Percentiles rank a stretch among this genome's conserved stretches.
phyloP scores from a whole-genome alignment of 768 basidiomycete species.

The Tricholoma hemisulphureum region DNA sequence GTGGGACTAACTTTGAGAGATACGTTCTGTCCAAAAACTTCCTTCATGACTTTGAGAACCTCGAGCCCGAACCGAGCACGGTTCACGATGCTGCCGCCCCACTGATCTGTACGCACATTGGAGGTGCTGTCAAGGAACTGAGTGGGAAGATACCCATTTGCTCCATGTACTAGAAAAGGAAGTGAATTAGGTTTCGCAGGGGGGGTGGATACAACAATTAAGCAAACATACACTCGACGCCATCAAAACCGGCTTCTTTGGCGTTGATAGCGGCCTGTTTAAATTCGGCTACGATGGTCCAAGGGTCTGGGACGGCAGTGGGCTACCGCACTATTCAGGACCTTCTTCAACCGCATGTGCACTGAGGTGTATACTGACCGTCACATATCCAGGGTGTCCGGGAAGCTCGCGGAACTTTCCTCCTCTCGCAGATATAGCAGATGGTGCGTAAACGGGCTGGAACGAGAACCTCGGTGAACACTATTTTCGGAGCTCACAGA shows the following conservation, averaged over 20 bases:
- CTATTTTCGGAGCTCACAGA: background rate
- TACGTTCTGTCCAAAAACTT: conserved; percentile 45
- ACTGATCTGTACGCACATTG: conserved; percentile 55
- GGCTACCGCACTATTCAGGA: conserved; percentile 24
- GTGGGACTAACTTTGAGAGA: conserved; percentile 44
- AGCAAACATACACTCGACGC: conserved; percentile 43
- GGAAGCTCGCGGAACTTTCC: conserved; percentile 40
- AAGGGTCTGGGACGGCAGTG: conserved; percentile 43
- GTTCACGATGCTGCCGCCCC: conserved; percentile 60
- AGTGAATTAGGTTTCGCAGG: background rate
- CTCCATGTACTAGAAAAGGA: conserved; percentile 37
- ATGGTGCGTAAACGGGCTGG: conserved; percentile 46
- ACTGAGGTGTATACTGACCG: conserved; percentile 24
- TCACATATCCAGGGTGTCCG: conserved; percentile 38
- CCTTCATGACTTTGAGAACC: conserved; percentile 40
- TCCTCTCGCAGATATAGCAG: conserved; percentile 41
- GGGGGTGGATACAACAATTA: background rate
- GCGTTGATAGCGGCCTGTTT: conserved; percentile 47
- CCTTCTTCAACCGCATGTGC: background rate
- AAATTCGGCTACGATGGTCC: conserved; percentile 36
- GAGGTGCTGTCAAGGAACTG: conserved; percentile 51
- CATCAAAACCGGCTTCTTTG: conserved; percentile 55
- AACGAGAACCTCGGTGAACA: conserved; percentile 1
- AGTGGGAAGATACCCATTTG: conserved; percentile 43
- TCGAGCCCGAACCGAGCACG: conserved; percentile 55